Percentiles rank a stretch among this genome's conserved stretches.
These are phyloP conservation scores for Tolypocladium pustulatum DNA, from an alignment of 2,329 filamentous ascomycete genomes.

Conservation along the genomic window DNA sequence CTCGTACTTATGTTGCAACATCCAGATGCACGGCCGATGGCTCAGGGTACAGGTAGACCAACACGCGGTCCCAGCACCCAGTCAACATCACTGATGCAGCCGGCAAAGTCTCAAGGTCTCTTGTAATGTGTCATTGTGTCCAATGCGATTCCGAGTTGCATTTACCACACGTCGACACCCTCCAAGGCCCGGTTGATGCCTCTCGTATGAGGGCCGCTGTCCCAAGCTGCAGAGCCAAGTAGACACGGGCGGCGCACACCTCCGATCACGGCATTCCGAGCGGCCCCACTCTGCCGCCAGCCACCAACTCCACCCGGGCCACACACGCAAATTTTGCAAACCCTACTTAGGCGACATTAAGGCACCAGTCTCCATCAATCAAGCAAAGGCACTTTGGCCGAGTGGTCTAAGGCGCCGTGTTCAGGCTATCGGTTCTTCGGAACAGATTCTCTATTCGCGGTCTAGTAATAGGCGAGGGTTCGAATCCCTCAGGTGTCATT, in stretches of 20 bases:
- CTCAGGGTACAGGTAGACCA: too few relatives aligned
- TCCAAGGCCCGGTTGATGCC: too few relatives aligned
- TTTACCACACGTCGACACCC: too few relatives aligned
- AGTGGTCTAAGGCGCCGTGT: conserved; percentile 14
- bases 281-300: neutral
- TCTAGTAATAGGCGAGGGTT: conserved; percentile 20
- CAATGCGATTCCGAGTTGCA: too few relatives aligned
- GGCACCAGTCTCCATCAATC: neutral
- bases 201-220: too few relatives aligned
- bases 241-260: neutral
- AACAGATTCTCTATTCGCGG: conserved; percentile 8
- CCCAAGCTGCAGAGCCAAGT: too few relatives aligned
- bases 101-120: too few relatives aligned
- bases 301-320: neutral
- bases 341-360: neutral
- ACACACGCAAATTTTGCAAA: neutral
- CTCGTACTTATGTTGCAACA: too few relatives aligned
- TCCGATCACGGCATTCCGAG: neutral
- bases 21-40: too few relatives aligned
- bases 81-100: too few relatives aligned
- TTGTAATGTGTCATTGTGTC: too few relatives aligned
- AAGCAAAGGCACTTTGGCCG: conserved; percentile 14
- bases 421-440: conserved; percentile 4
- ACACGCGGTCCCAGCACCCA: too few relatives aligned
- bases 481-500: conserved; percentile 20